phyloP scores from a whole-genome alignment of 2,329 filamentous ascomycete genomes.

The Fusarium newnesense region DNA sequence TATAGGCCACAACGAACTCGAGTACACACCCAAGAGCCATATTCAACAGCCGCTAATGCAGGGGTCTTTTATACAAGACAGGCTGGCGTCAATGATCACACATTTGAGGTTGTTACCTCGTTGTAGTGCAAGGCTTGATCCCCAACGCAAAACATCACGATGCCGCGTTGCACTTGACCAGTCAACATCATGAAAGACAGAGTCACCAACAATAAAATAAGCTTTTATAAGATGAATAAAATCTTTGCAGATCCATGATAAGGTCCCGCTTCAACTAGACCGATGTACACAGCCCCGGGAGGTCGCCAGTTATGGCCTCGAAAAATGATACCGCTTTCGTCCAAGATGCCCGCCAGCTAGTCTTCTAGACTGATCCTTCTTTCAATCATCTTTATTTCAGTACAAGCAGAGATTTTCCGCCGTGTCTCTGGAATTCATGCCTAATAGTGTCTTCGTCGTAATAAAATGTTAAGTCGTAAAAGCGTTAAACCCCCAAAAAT shows the following conservation, averaged over 20 bases:
- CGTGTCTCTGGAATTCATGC: not conserved
- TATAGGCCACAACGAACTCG: not conserved
- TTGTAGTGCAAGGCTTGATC: not conserved
- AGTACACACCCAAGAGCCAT: not conserved
- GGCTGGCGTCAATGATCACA: no score
- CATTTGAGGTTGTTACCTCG: not conserved
- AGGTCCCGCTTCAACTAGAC: not conserved
- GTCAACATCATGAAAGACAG: not conserved
- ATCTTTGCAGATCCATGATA: not conserved
- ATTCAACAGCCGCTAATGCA: not conserved
- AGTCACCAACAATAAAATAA: not conserved
- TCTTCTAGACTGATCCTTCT: not conserved
- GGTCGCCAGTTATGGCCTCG: conserved; percentile 6
- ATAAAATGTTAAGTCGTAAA: conserved; percentile 16
- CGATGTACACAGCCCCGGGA: not conserved
- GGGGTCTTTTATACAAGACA: not conserved
- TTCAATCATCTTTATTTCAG: not conserved
- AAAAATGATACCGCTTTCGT: conserved; percentile 26
- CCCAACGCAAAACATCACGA: not conserved
- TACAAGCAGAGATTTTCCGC: not conserved
- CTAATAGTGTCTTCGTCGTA: not conserved
- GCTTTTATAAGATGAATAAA: not conserved
- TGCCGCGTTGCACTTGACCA: not conserved
- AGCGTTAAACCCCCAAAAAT: conserved; percentile 4
- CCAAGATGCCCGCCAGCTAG: conserved; percentile 2